phyloP scores from a whole-genome alignment of 768 basidiomycete species.

The Rhodocollybia butyracea region DNA sequence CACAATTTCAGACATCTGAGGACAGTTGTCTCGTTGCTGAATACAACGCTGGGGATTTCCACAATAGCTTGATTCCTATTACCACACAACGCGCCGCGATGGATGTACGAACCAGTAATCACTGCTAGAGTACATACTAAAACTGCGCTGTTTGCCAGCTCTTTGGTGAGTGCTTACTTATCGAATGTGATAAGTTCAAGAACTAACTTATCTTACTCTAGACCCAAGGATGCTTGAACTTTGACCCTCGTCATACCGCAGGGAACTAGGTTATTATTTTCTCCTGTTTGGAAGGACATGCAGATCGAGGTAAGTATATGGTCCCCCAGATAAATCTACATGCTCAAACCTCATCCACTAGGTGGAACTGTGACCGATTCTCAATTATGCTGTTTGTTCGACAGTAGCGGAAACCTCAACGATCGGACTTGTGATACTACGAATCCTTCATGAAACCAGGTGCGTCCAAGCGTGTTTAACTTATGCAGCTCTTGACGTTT shows the following conservation, averaged over 20 bases:
- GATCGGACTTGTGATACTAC: slow-evolving; percentile 4
- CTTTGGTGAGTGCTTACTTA: slow-evolving; percentile 6
- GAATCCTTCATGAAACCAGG: neutral
- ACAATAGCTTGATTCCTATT: slow-evolving; percentile 18
- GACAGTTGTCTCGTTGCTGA: slow-evolving; percentile 17
- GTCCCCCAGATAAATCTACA: too few species aligned
- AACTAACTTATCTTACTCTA: neutral
- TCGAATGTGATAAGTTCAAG: neutral
- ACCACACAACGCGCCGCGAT: slow-evolving; percentile 12
- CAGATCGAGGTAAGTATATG: slow-evolving; percentile 16
- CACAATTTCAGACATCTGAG: slow-evolving; percentile 14
- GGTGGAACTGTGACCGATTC: slow-evolving; percentile 18
- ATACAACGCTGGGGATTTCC: slow-evolving; percentile 17
- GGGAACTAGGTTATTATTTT: slow-evolving; percentile 21
- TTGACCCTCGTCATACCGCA: slow-evolving; percentile 17
- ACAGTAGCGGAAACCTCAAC: slow-evolving; percentile 7
- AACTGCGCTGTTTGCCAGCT: slow-evolving; percentile 18
- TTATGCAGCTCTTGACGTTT: neutral
- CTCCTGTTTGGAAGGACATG: slow-evolving; percentile 22
- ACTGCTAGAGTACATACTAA: slow-evolving; percentile 17
- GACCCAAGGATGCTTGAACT: slow-evolving; percentile 22
- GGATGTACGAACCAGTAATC: slow-evolving; percentile 19
- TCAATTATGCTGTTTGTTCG: slow-evolving; percentile 15
- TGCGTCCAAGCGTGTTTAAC: neutral
- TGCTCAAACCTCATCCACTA: neutral